phyloP scores from a whole-genome alignment of 305 asterid species.

The Rubia peregrina region DNA sequence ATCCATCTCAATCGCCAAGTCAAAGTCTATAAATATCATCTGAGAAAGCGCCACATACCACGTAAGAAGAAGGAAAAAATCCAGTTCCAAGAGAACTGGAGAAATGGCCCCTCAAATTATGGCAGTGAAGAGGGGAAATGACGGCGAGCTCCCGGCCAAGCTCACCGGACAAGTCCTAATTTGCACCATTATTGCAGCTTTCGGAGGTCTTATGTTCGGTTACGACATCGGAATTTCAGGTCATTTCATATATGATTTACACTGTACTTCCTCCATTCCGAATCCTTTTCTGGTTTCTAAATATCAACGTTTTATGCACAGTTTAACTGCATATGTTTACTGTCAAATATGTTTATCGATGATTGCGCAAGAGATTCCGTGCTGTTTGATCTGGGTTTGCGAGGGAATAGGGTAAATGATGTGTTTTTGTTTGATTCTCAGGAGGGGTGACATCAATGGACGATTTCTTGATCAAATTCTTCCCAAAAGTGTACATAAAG shows the following conservation, averaged over 20 bases:
- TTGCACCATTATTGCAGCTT: constrained; percentile 41
- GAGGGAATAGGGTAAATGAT: no score
- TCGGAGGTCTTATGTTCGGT: constrained; percentile 58
- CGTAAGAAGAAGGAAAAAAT: no score
- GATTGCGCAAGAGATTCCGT: no score
- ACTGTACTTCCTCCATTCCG: no score
- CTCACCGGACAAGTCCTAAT: constrained; percentile 8
- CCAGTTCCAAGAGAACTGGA: background rate
- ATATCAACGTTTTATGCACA: no score
- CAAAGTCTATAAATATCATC: background rate
- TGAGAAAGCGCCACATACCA: no score
- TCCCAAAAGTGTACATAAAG: constrained; percentile 8
- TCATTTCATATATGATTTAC: background rate
- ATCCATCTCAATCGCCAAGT: background rate
- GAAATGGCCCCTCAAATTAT: constrained; percentile 7
- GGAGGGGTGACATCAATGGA: constrained; percentile 21
- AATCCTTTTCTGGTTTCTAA: no score
- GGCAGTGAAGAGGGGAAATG: background rate
- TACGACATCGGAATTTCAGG: constrained; percentile 56
- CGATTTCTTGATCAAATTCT: constrained; percentile 19
- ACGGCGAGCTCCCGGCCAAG: constrained; percentile 9
- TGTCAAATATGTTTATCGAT: no score
- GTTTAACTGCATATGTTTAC: background rate
- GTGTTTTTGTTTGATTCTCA: background rate
- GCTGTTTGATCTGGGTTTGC: no score